A percentile compares a stretch with the other conserved stretches of the same genome.
These are phyloP conservation scores for Catharanthus roseus DNA, from an alignment of 257 asterid species.

Conservation along the genomic window DNA sequence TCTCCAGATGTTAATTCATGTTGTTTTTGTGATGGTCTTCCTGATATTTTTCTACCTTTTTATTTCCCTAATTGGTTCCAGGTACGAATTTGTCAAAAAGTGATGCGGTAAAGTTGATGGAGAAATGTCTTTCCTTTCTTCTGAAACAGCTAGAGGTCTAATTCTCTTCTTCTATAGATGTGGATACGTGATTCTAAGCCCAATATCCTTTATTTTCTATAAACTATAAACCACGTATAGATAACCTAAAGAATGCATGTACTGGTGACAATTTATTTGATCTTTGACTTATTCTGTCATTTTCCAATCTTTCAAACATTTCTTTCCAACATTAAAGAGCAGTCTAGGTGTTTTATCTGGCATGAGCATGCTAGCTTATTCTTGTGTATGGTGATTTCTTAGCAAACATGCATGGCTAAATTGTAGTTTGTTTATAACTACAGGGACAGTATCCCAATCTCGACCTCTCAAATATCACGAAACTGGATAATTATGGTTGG, in stretches of 20 bases:
- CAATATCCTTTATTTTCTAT: neutral
- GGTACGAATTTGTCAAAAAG: constrained; percentile 74
- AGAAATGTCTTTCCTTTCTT: constrained; percentile 62
- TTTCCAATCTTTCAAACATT: neutral
- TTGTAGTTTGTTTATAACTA: constrained; percentile 11
- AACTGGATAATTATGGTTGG: constrained; percentile 68
- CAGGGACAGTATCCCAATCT: constrained; percentile 49
- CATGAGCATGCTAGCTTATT: neutral
- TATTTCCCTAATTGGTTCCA: constrained; percentile 21
- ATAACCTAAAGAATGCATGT: neutral
- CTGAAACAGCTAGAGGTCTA: constrained; percentile 65
- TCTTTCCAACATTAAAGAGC: neutral
- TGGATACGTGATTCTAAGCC: neutral
- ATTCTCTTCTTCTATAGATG: constrained; percentile 9
- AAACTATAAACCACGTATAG: neutral
- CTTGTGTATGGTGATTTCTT: neutral
- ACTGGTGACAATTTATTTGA: neutral
- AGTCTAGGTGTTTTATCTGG: neutral
- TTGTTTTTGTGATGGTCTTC: neutral
- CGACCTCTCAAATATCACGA: constrained; percentile 37
- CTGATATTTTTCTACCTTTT: constrained; percentile 12
- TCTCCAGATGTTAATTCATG: neutral
- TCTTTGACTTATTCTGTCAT: neutral
- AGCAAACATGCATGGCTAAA: constrained; percentile 1
- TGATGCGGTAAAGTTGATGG: constrained; percentile 69